phyloP scores from a whole-genome alignment of 2,329 filamentous ascomycete species.

The Claviceps sp. region DNA sequence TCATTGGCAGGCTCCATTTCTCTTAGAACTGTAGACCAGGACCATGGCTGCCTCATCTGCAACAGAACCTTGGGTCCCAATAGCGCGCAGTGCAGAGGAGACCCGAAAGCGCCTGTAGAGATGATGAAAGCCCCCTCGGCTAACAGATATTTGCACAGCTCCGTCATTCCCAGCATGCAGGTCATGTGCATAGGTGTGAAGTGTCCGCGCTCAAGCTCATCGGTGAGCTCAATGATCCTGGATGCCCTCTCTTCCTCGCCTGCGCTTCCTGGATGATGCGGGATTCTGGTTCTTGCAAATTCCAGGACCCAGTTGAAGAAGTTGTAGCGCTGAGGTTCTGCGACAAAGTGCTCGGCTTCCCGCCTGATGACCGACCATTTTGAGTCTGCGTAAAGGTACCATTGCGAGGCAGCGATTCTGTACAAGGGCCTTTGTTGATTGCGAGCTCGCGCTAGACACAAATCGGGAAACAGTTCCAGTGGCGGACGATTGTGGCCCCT shows the following conservation, averaged over 20 bases:
- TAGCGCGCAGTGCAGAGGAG: constrained; percentile 22
- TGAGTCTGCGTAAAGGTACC: constrained; percentile 14
- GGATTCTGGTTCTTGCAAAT: constrained; percentile 18
- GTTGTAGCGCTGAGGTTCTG: constrained; percentile 12
- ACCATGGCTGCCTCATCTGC: constrained; percentile 7
- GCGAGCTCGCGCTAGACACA: constrained; percentile 11
- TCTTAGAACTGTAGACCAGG: constrained; percentile 2
- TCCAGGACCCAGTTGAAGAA: constrained; percentile 25
- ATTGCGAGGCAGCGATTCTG: constrained; percentile 14
- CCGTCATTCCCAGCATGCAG: constrained; percentile 18
- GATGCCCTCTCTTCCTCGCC: constrained; percentile 9
- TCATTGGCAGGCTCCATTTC: not conserved
- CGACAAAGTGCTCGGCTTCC: constrained; percentile 18
- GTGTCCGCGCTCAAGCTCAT: constrained; percentile 15
- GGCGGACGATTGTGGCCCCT: constrained; percentile 14
- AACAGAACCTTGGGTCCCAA: constrained; percentile 17
- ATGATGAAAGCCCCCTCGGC: constrained; percentile 11
- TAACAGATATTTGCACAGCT: constrained; percentile 16
- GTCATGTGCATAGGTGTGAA: constrained; percentile 22
- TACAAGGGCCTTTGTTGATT: constrained; percentile 4
- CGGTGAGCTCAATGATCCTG: constrained; percentile 16
- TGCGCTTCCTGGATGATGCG: constrained; percentile 8
- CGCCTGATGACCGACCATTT: constrained; percentile 16
- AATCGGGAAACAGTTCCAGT: constrained; percentile 15
- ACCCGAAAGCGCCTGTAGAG: constrained; percentile 13